These are phyloP conservation scores for Linnemannia hyalina DNA, from an alignment of 192 early-diverging fungal species.

Conservation along the genomic window DNA sequence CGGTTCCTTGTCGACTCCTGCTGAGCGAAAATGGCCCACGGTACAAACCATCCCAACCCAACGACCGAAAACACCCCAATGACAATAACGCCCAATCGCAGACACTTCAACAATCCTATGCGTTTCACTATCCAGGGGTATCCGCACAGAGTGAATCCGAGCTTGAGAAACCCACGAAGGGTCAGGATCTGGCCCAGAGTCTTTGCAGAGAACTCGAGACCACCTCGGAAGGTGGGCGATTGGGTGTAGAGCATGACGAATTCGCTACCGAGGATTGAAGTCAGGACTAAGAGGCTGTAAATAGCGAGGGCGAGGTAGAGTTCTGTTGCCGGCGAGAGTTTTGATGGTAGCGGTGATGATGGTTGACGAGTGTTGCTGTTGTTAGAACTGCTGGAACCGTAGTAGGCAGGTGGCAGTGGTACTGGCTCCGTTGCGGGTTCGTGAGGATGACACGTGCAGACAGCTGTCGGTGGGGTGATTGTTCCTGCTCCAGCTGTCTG, in stretches of 20 bases:
- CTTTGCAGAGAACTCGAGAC: constrained; percentile 36
- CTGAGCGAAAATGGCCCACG: constrained; percentile 11
- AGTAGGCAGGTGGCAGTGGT: not conserved
- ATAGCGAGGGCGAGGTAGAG: constrained; percentile 27
- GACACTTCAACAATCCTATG: constrained; percentile 14
- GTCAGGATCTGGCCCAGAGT: constrained; percentile 23
- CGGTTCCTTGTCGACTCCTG: not conserved
- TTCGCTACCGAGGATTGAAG: constrained; percentile 32
- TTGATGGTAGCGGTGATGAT: not conserved
- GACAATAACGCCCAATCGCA: constrained; percentile 20
- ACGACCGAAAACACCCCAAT: constrained; percentile 29
- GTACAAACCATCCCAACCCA: constrained; percentile 29
- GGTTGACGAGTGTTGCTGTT: not conserved
- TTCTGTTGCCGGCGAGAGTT: constrained; percentile 9
- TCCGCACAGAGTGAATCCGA: constrained; percentile 21
- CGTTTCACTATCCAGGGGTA: constrained; percentile 32
- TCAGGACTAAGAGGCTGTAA: constrained; percentile 30
- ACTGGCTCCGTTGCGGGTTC: not conserved
- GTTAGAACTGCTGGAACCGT: not conserved
- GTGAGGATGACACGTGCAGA: not conserved
- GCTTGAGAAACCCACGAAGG: constrained; percentile 34
- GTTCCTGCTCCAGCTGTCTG: not conserved
- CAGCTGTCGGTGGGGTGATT: not conserved
- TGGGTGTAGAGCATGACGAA: constrained; percentile 49
- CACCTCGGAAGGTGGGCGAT: constrained; percentile 16